Evolutionary conservation across 2,329 filamentous ascomycete genomes (phyloP), one percentile per base, ranked within the genome.

Genomic region (Endocalyx cinctus): DNA sequence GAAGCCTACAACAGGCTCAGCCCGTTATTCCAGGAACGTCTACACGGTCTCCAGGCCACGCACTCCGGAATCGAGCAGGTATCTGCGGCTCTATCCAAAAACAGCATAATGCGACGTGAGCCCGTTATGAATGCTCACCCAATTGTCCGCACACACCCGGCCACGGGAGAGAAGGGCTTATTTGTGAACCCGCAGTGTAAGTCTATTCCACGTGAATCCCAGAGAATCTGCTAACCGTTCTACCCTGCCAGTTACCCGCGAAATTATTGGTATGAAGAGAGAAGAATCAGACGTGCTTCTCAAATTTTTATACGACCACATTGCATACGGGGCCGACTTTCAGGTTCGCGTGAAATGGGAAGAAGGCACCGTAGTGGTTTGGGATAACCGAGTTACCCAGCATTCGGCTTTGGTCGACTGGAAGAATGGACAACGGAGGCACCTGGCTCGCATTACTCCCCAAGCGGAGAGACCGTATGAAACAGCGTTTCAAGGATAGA

Each of bases 31-130:
- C 78, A 78, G 52, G 77, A 87, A 66, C 72, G 87, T 25, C 66
- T 95, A 17, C 87, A 94, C 45, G 87, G 87, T 0, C 66, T 95
- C 29, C 74, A 78, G 51, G 88, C 87, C 1, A 77, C 85, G 0
- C 89, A 95, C 59, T 92, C 86, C 1, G 87, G 82, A 25, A 66
- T 79, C 36, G 87, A 95, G 61, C 88, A 95, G 63, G 83, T 83
- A 19, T 76, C 82, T 27, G 78, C 76, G 17, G 81, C 82, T 27
- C 62, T 72, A n/a, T 70, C 70, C 12, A 69, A 78, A 25, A 84
- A 81, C 6, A 78, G 84, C 27, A 75, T 89, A 48, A 79, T 82
- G 40, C 72, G 87, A 10, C 76, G 87, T 27, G 84, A 90, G 44
- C 84, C 87, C 0, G 78, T 92, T 2, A 72, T 76, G 22, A 81